Evolutionary conservation across 75 land plant species (phyloP), one percentile per base, ranked within the genome.

Genomic region (Selaginella tamariscina): DNA sequence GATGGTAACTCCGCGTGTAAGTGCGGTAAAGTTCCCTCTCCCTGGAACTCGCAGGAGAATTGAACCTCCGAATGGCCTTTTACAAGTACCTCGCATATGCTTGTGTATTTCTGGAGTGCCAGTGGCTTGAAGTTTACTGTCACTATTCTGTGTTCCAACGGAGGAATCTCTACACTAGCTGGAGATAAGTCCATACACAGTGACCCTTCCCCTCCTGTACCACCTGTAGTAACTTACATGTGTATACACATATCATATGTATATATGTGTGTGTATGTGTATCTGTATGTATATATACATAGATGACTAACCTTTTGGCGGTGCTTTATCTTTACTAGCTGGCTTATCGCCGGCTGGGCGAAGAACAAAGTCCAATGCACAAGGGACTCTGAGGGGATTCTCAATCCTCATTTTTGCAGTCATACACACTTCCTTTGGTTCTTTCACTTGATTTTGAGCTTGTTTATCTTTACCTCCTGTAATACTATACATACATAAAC

Each of bases 381-480:
- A 76, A 0, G 78, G 74, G 23, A 76, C 78, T 55, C 65, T 71
- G n/a, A 56, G 70, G 27, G 78, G 78, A 33, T 76, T 76, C 23
- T 76, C 74, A 30, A 76, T 71, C 54, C 64, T 29, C 18, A 76
- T 33, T 29, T 56, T 65, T 31, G 74, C 75, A 13, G 70, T 72
- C 56, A 39, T 39, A 15, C 49, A 39, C 49, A 39, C 49, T 5
- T 39, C 49, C 49, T 15, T 39, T 39, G 49, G 11, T 5, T 15
- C 49, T 15, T 39, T 39, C 49, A 5, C 15, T 5, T 39, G 49
- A 39, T 5, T 15, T 39, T 5, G 11, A 5, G 49, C 49, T 39
- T 5, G 49, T 15, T 39, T 39, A 15, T 39, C 49, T 15, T 39
- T 39, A 15, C 15, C 15, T 5, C 49, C 49, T n/a, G n/a, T n/a